Base-by-base conservation (phyloP, 805 yeast species). In the Metschnikowia anglica region DNA sequence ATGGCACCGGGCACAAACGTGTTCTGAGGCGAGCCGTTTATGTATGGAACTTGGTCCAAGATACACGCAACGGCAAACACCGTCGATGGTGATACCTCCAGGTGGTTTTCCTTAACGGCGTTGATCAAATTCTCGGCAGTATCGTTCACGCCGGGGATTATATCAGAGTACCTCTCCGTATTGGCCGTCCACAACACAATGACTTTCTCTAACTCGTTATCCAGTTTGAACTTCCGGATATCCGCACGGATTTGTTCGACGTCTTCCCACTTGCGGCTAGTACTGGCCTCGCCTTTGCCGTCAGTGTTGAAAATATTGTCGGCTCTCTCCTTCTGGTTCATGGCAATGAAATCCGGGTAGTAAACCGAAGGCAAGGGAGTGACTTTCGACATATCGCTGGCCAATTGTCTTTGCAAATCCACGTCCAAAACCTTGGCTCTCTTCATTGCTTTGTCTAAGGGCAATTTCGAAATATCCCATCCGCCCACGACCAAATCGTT, bases 21-120 rank as follows among this genome's bases (percentile, higher is more conserved):
- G 74, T 90, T 90, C 72, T 90, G 98, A 40, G 98, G 98, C 30
- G 97, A 88, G 35, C 97, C 98, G 60, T 90, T 90, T 66, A 90
- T 88, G 72, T 88, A 90, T 41, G 97, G 95, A 46, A 83, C 81
- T 32, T 80, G 77, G 66, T 91, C 97, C 59, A 90, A 76, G 55
- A 91, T 91, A 39, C 88, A 80, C 13, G 98, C 98, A 53, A 88
- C 87, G 8, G 97, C 97, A 60, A 91, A 90, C 40, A 90, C 65
- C n/a, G 96, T 88, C 11, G 96, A 88, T 48, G 97, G 97, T 34
- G 96, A 78, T 51, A 90, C 79, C 70, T 90, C 97, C 29, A 68
- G 74, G 61, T 90, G 96, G 56, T 86, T 88, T 27, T 63, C 63
- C 68, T 88, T 88, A 65, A 90, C 81, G 15, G 96, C 62, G 38